Conservation (phyloP, 257 asterid genomes). For the Handroanthus guayacan region DNA sequence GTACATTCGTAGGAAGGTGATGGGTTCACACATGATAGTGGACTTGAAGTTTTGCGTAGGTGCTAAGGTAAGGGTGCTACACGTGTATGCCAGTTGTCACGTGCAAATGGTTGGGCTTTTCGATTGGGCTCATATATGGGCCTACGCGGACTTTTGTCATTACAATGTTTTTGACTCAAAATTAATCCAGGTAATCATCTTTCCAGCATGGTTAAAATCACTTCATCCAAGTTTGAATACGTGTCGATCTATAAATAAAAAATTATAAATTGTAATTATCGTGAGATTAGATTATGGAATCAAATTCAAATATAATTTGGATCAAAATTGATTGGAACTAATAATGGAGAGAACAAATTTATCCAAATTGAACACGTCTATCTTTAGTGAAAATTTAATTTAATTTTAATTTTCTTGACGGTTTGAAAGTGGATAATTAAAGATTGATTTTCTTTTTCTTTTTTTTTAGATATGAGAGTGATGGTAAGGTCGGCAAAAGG, state of each 20-base stretch:
- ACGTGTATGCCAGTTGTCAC: conserved; percentile 34
- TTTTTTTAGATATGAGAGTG: no score
- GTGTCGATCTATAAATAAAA: no score
- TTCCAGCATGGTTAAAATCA: no score
- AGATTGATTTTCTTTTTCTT: no score
- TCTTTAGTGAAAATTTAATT: no score
- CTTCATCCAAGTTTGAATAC: background rate
- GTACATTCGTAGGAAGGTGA: conserved; percentile 28
- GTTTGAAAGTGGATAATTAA: no score
- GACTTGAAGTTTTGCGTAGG: conserved; percentile 23
- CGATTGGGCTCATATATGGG: conserved; percentile 13
- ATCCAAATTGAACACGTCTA: no score
- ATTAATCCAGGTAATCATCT: background rate
- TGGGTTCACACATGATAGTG: conserved; percentile 30
- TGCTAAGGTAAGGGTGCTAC: conserved; percentile 31
- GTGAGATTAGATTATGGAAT: background rate
- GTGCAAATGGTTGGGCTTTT: background rate
- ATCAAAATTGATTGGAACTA: no score
- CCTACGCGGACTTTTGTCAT: background rate
- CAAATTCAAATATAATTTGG: background rate
- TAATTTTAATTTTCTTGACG: no score
- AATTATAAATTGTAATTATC: no score
- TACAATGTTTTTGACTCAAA: background rate
- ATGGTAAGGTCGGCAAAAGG: no score
- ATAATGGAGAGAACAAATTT: no score